phyloP scores from a whole-genome alignment of 1,284 basidiomycete species.

The Sanghuangporus weigelae region DNA sequence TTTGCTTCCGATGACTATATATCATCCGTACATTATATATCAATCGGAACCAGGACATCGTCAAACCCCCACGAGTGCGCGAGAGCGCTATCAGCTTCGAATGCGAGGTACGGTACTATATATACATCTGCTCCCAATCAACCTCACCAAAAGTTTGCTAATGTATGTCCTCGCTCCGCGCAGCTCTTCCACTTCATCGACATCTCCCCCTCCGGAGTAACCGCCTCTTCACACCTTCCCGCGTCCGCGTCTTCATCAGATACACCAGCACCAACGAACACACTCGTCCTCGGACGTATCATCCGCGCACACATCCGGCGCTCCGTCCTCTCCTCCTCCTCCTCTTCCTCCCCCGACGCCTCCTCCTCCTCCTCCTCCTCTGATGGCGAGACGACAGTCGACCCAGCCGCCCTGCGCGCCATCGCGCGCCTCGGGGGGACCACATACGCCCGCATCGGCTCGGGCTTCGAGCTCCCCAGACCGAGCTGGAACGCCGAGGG shows the following conservation, averaged over 20 bases:
- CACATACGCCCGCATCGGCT: constrained; percentile 49
- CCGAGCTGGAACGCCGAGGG: constrained; percentile 50
- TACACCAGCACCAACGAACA: constrained; percentile 39
- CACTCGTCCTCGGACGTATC: constrained; percentile 61
- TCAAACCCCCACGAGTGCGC: constrained; percentile 62
- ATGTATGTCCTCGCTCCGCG: constrained; percentile 32
- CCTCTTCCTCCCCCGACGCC: constrained; percentile 40
- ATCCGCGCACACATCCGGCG: constrained; percentile 57
- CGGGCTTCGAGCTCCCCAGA: constrained; percentile 53
- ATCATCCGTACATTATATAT: too few relatives aligned
- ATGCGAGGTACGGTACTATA: constrained; percentile 62
- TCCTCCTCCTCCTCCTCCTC: constrained; percentile 39
- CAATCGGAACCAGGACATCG: constrained; percentile 40
- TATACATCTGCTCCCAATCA: too few relatives aligned
- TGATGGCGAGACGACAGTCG: constrained; percentile 45
- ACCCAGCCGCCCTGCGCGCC: constrained; percentile 54
- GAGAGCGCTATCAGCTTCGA: constrained; percentile 73
- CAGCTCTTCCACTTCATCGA: constrained; percentile 34
- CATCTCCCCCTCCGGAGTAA: constrained; percentile 33
- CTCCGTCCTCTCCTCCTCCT: constrained; percentile 39
- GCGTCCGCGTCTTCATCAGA: constrained; percentile 30
- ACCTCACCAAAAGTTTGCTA: too few relatives aligned
- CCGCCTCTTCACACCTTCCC: neutral
- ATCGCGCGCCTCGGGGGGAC: constrained; percentile 62
- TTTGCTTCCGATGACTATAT: too few relatives aligned